phyloP scores from a whole-genome alignment of 2,329 filamentous ascomycete species.

The Colletotrichum tofieldiae region DNA sequence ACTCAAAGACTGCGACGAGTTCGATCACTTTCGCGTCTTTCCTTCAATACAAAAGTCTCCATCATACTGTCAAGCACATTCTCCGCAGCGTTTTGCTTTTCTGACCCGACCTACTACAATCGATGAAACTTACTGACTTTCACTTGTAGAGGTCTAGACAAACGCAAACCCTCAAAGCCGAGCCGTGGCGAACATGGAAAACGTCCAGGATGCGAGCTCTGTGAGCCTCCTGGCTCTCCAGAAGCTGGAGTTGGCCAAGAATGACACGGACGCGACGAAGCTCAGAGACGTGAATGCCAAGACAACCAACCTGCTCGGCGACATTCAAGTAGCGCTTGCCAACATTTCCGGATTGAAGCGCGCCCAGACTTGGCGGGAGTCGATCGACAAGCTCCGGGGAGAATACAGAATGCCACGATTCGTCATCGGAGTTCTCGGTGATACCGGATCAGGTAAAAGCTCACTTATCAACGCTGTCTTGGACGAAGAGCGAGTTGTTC shows the following conservation, averaged over 20 bases:
- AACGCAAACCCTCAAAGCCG: neutral
- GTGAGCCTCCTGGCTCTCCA: slow-evolving; percentile 5
- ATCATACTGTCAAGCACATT: neutral
- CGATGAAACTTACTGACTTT: neutral
- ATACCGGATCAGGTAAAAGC: slow-evolving; percentile 74
- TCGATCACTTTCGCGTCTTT: no score
- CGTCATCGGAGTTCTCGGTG: slow-evolving; percentile 73
- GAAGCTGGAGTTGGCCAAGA: slow-evolving; percentile 11
- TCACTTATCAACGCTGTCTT: slow-evolving; percentile 76
- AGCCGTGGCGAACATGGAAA: neutral
- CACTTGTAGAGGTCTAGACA: neutral
- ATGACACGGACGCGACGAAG: neutral
- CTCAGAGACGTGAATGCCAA: neutral
- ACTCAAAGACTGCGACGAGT: neutral
- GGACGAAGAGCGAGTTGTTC: slow-evolving; percentile 68
- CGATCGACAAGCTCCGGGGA: slow-evolving; percentile 43
- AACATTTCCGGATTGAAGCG: slow-evolving; percentile 1
- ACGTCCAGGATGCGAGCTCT: no score
- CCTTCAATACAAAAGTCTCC: no score
- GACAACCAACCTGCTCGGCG: neutral
- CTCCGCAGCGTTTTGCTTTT: neutral
- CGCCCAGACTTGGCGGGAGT: neutral
- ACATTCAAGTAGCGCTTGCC: neutral
- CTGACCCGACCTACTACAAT: neutral
- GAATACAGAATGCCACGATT: slow-evolving; percentile 49